Evolutionary conservation across 768 basidiomycete genomes (phyloP).

Genomic region (Lentinula guzmanii): DNA sequence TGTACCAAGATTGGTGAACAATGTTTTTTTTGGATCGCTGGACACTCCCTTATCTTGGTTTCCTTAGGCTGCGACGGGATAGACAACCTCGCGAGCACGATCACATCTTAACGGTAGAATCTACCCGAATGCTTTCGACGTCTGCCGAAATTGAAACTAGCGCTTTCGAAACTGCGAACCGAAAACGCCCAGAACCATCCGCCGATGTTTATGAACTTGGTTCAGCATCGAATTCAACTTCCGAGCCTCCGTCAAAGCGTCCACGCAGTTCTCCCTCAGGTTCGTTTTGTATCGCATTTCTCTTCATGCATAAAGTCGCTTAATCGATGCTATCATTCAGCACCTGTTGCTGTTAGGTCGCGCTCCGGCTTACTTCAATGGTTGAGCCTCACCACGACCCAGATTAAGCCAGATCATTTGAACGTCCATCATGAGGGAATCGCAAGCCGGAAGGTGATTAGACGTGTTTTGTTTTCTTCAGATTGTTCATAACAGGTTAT

Average conservation of each 20-base stretch:
- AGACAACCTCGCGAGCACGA: background rate
- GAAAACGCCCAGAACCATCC: background rate
- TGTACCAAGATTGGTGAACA: background rate
- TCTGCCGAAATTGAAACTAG: no score
- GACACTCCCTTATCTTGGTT: background rate
- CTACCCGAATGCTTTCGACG: no score
- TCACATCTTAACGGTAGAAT: no score
- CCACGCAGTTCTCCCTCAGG: no score
- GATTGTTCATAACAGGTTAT: no score
- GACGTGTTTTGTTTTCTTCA: background rate
- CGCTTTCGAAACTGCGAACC: no score
- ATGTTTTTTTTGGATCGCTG: background rate
- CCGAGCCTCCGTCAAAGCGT: background rate
- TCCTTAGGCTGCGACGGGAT: background rate
- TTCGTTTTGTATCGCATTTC: background rate
- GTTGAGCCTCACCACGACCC: background rate
- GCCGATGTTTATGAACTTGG: background rate
- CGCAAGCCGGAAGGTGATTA: background rate
- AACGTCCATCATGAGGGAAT: background rate
- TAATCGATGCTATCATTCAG: background rate
- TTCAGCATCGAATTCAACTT: background rate
- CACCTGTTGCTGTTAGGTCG: background rate
- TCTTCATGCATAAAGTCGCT: no score
- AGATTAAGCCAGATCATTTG: background rate
- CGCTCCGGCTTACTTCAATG: background rate